Base-by-base conservation (phyloP, 2,329 filamentous ascomycete species). In the Botrytis hyacinthi region DNA sequence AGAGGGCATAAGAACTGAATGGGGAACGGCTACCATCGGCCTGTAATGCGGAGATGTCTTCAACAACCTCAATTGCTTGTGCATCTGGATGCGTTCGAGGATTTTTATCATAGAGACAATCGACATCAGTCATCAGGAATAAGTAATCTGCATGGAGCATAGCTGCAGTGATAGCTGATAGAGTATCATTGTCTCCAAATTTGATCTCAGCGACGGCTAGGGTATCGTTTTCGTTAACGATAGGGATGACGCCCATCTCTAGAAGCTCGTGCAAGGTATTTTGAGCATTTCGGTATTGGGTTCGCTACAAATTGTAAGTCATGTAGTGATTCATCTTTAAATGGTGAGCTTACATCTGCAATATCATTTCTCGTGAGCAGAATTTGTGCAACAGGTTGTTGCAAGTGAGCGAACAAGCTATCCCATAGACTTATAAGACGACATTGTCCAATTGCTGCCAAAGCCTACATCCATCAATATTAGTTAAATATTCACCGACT, bases 161-260 rank as follows among this genome's bases (percentile, higher is more conserved):
- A 77, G 93, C 96, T 1, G 96, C 94, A 0, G 96, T 97, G 78
- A 99, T 98, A 73, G 96, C 96, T 20, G 94, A 97, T 65, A 99
- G 86, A 2, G 96, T 99, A 83, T 99, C 96, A 79, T 99, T 99
- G 86, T 99, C 96, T 77, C 96, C 96, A 81, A 99, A 99, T 86
- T 98, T 98, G 84, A 99, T 99, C 87, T 99, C 96, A 62, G 95
- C 93, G 77, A 99, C 96, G 37, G 95, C 94, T 72, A 99, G 85
- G 4, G 96, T 99, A 82, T 99, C 96, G 83, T 99, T 99, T 84
- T 99, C 96, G 80, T 99, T 99, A 76, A 99, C 96, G 79, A 99
- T 98, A 16, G 96, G 96, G 76, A 99, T 97, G 40, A 98, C 95
- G 2, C 95, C 95, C 92, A 98, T 96, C 79, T 95, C 91, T 29